phyloP scores from a whole-genome alignment of 208 protist species.

The Leishmania gerbilli region DNA sequence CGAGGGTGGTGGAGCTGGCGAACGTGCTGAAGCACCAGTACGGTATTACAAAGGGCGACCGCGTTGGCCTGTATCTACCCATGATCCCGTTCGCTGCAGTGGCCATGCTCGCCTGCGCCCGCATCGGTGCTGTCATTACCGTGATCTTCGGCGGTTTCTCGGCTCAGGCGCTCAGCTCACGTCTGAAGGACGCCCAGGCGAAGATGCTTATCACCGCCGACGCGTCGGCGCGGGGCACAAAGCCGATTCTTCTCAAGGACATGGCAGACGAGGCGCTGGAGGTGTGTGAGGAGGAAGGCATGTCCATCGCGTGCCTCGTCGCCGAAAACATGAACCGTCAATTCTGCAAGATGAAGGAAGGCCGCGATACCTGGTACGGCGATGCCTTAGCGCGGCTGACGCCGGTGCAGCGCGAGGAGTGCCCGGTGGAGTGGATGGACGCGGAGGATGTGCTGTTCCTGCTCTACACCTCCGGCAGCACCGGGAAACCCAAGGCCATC shows the following conservation, averaged over 20 bases:
- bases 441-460: slow-evolving; percentile 97
- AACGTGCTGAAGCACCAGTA: slow-evolving; percentile 88
- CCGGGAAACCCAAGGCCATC: slow-evolving; percentile 97
- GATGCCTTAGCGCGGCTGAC: slow-evolving; percentile 52
- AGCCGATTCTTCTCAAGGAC: slow-evolving; percentile 89
- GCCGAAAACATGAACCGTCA: slow-evolving; percentile 46
- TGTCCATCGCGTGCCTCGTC: slow-evolving; percentile 47
- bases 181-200: slow-evolving; percentile 59
- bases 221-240: slow-evolving; percentile 77
- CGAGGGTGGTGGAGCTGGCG: slow-evolving; percentile 84
- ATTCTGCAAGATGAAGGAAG: slow-evolving; percentile 52
- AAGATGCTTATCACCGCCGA: slow-evolving; percentile 89
- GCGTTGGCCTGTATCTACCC: slow-evolving; percentile 97
- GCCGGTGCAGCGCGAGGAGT: slow-evolving; percentile 35
- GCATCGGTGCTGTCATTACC: slow-evolving; percentile 92
- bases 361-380: slow-evolving; percentile 75
- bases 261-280: slow-evolving; percentile 81
- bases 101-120: slow-evolving; percentile 97
- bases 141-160: slow-evolving; percentile 91
- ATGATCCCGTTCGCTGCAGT: slow-evolving; percentile 93
- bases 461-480: slow-evolving; percentile 98
- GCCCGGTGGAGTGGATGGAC: slow-evolving; percentile 90
- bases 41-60: slow-evolving; percentile 92
- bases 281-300: slow-evolving; percentile 32
- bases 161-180: slow-evolving; percentile 48